Percentiles rank a stretch among this genome's conserved stretches.
These are phyloP conservation scores for Danielozyma ontarioensis DNA, from an alignment of 805 yeast species.

Conservation along the genomic window DNA sequence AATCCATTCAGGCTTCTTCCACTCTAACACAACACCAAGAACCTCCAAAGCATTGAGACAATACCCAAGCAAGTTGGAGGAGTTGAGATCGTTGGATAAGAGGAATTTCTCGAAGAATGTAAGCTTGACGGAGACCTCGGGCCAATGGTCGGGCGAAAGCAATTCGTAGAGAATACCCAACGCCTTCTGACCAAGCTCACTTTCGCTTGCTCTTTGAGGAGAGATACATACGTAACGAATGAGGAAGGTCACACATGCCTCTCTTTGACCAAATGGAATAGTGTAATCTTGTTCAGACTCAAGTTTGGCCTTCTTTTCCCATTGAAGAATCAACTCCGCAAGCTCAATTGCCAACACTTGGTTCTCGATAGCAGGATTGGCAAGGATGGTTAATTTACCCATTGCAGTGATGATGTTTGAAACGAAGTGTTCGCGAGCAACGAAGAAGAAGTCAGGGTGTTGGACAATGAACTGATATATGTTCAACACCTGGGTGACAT, in stretches of 20 bases:
- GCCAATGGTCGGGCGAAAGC: conserved; percentile 72
- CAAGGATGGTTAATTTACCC: conserved; percentile 79
- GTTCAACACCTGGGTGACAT: conserved; percentile 77
- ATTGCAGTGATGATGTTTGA: conserved; percentile 86
- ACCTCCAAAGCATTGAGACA: conserved; percentile 91
- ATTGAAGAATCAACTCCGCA: conserved; percentile 75
- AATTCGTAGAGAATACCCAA: conserved; percentile 70
- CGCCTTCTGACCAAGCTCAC: conserved; percentile 76
- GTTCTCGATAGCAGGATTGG: conserved; percentile 74
- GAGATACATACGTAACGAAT: conserved; percentile 84
- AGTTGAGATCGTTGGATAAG: conserved; percentile 67
- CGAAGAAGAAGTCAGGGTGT: conserved; percentile 78
- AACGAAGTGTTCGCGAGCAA: conserved; percentile 83
- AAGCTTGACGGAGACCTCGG: conserved; percentile 81
- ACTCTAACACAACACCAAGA: conserved; percentile 72
- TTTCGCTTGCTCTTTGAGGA: conserved; percentile 79
- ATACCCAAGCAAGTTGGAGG: conserved; percentile 66
- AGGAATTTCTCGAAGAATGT: conserved; percentile 85
- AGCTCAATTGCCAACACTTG: conserved; percentile 84
- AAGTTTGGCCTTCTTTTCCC: conserved; percentile 63
- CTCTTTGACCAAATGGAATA: conserved; percentile 76
- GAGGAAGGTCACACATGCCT: conserved; percentile 84
- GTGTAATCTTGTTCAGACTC: conserved; percentile 43
- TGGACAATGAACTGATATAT: conserved; percentile 86
- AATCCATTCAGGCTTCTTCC: conserved; percentile 77